Evolutionary conservation across 805 yeast genomes (phyloP).

Genomic region (Starmerella cellae): DNA sequence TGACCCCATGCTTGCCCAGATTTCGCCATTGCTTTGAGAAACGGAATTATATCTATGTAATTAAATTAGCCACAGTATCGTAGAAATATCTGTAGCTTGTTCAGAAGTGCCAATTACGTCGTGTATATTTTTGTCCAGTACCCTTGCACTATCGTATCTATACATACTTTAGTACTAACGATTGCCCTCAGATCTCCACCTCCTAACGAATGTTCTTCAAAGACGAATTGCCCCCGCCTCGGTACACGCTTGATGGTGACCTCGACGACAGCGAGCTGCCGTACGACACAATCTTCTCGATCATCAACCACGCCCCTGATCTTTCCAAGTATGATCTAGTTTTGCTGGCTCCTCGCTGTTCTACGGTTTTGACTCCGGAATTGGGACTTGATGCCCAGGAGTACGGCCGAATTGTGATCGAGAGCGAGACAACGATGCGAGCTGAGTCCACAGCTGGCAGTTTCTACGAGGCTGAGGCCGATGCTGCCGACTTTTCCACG

Average conservation of each 20-base stretch:
- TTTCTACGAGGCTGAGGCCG: conserved; percentile 11
- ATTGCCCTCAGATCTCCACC: too few relatives aligned
- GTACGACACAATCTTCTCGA: neutral
- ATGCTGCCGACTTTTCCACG: conserved; percentile 3
- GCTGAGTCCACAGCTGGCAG: neutral
- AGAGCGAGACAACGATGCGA: too few relatives aligned
- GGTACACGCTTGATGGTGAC: conserved; percentile 40
- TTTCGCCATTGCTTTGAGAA: too few relatives aligned
- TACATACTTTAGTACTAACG: too few relatives aligned
- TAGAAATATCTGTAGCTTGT: too few relatives aligned
- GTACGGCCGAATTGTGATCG: neutral
- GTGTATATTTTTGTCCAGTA: too few relatives aligned
- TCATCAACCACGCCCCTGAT: neutral
- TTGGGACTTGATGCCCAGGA: neutral
- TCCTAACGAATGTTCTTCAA: conserved; percentile 18
- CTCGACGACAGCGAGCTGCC: conserved; percentile 21
- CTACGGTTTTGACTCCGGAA: neutral
- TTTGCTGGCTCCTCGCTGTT: conserved; percentile 12
- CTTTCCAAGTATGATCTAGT: conserved; percentile 1
- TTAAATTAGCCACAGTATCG: too few relatives aligned
- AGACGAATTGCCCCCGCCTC: conserved; percentile 37
- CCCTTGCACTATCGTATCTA: too few relatives aligned
- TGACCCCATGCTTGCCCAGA: too few relatives aligned
- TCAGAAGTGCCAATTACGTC: too few relatives aligned
- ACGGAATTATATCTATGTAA: too few relatives aligned